Percentiles rank a stretch among this genome's conserved stretches.
Conservation (phyloP, 2,329 filamentous ascomycete genomes). For the Cladorrhinum sp. region DNA sequence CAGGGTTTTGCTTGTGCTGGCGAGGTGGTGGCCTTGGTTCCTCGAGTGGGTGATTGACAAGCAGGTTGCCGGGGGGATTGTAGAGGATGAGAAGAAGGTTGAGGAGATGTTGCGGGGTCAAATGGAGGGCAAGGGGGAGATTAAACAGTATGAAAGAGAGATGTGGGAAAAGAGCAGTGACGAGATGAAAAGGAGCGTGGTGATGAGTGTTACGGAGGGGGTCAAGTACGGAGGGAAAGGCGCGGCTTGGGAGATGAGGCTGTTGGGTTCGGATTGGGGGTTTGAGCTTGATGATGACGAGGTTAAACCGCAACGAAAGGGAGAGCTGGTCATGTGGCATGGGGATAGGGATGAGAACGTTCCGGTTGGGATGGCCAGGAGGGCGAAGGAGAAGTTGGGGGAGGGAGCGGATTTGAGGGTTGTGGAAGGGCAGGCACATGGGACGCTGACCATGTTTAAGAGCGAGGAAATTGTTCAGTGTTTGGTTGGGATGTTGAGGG, state of each 20-base stretch:
- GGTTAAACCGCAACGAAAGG: not conserved
- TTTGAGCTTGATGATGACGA: slow-evolving; percentile 5
- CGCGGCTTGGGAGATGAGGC: slow-evolving; percentile 13
- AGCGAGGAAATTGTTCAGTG: slow-evolving; percentile 8
- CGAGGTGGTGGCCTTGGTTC: slow-evolving; percentile 1
- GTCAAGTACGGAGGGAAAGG: slow-evolving; percentile 7
- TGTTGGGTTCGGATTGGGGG: slow-evolving; percentile 5
- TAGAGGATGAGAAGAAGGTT: slow-evolving; percentile 6
- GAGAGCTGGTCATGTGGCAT: slow-evolving; percentile 11
- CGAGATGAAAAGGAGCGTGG: slow-evolving; percentile 1
- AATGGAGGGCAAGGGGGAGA: slow-evolving; percentile 2
- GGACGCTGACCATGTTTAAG: not conserved
- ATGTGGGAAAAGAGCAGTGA: slow-evolving; percentile 5
- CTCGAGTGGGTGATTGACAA: slow-evolving; percentile 9
- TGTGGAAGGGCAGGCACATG: slow-evolving; percentile 9
- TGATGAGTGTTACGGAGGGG: slow-evolving; percentile 10
- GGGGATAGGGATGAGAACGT: slow-evolving; percentile 12
- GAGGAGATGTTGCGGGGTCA: slow-evolving; percentile 1
- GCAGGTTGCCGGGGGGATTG: slow-evolving; percentile 5
- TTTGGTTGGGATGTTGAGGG: not conserved
- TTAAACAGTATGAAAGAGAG: slow-evolving; percentile 4
- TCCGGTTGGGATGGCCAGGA: slow-evolving; percentile 5
- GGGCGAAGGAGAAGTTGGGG: not conserved
- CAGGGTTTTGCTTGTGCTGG: slow-evolving; percentile 2
- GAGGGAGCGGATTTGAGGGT: not conserved